phyloP scores from a whole-genome alignment of 108 stramenopile genomes.

The Craspedostauros australis region DNA sequence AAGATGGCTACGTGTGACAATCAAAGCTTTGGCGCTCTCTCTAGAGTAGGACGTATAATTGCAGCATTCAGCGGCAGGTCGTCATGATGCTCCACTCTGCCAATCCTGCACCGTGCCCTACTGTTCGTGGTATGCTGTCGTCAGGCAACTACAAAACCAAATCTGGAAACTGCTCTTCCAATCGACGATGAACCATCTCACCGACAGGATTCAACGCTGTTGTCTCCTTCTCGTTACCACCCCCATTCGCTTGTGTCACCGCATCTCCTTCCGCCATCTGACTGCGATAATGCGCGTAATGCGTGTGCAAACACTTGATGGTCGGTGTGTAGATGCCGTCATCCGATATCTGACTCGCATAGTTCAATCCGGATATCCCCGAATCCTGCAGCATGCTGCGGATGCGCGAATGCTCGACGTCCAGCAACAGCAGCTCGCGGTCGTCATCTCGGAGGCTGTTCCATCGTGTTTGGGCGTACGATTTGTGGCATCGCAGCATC shows the following conservation, averaged over 20 bases:
- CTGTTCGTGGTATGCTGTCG: no score
- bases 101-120: no score
- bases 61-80: no score
- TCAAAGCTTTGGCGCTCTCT: no score
- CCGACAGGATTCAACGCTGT: conserved; percentile 41
- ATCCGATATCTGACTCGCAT: not conserved
- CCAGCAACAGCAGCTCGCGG: conserved; percentile 24
- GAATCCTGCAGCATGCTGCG: conserved; percentile 53
- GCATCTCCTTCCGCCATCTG: conserved; percentile 3
- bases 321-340: conserved; percentile 23
- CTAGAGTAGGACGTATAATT: no score
- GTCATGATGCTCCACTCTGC: no score
- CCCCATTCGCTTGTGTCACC: not conserved
- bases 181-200: conserved; percentile 38
- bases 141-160: conserved; percentile 37
- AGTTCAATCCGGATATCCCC: conserved; percentile 65
- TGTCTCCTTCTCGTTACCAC: not conserved
- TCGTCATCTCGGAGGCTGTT: conserved; percentile 34
- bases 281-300: conserved; percentile 75
- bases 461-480: conserved; percentile 61
- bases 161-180: conserved; percentile 44
- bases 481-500: conserved; percentile 38
- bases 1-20: no score
- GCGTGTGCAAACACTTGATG: conserved; percentile 71
- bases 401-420: conserved; percentile 25